A percentile compares a stretch with the other conserved stretches of the same genome.
phyloP scores from a whole-genome alignment of 345 rosid species.

The Eucalyptus urophylla region DNA sequence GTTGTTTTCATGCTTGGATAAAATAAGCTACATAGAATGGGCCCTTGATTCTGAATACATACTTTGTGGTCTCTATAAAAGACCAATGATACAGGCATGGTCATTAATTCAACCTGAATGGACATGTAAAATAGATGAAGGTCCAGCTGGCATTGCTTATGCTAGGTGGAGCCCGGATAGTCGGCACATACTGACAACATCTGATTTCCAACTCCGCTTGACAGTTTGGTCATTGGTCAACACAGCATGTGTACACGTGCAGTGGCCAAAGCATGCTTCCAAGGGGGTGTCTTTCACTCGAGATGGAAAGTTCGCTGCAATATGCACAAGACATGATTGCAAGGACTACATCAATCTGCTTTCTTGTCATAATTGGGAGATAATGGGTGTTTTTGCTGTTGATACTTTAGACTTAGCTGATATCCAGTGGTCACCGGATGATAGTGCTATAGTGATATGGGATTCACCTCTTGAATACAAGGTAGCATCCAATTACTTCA shows the following conservation, averaged over 20 bases:
- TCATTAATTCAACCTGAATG: conserved; percentile 85
- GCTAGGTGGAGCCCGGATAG: conserved; percentile 99
- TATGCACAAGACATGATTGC: conserved; percentile 91
- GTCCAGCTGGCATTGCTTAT: conserved; percentile 90
- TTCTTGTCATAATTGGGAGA: conserved; percentile 89
- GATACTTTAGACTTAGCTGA: conserved; percentile 91
- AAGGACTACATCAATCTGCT: conserved; percentile 84
- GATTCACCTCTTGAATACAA: conserved; percentile 90
- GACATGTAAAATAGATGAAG: conserved; percentile 98
- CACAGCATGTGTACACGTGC: conserved; percentile 95
- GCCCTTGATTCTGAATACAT: conserved; percentile 92
- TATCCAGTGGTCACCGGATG: conserved; percentile 95
- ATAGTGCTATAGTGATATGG: conserved; percentile 73
- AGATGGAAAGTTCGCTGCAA: conserved; percentile 86
- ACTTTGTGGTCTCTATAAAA: conserved; percentile 82
- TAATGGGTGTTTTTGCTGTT: conserved; percentile 86
- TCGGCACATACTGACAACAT: conserved; percentile 87
- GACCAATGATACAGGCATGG: conserved; percentile 97
- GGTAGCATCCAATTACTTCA: conserved; percentile 14
- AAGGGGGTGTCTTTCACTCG: conserved; percentile 71
- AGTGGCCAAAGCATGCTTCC: conserved; percentile 91
- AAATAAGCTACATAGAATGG: conserved; percentile 95
- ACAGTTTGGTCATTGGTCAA: conserved; percentile 92
- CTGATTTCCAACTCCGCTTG: conserved; percentile 80
- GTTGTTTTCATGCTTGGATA: conserved; percentile 94